These are phyloP conservation scores for Lolium multiflorum DNA, from an alignment of 176 grass and related monocot genomes.

Conservation along the genomic window DNA sequence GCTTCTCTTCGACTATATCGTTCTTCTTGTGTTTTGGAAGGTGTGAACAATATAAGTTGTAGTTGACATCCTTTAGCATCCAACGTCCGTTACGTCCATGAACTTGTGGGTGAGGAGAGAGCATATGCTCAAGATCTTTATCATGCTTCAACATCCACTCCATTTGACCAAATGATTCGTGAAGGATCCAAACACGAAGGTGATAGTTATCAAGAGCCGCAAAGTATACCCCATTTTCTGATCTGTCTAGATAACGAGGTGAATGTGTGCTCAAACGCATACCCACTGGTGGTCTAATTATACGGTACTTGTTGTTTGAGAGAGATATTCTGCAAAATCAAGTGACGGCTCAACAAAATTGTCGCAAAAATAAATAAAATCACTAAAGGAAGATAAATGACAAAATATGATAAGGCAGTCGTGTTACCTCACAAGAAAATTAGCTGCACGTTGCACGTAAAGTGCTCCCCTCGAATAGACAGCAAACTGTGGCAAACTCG, in stretches of 20 bases:
- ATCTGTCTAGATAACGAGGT: not conserved
- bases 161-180: too few species aligned
- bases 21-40: not conserved
- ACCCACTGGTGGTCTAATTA: not conserved
- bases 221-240: not conserved
- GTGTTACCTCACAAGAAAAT: not conserved
- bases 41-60: not conserved
- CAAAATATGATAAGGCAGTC: not conserved
- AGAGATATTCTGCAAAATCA: not conserved
- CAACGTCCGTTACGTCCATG: not conserved
- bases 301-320: not conserved
- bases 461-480: not conserved
- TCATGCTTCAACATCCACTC: not conserved
- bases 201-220: too few species aligned
- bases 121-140: not conserved
- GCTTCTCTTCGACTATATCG: not conserved
- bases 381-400: too few species aligned
- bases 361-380: too few species aligned
- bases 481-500: not conserved
- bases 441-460: not conserved
- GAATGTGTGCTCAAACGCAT: not conserved
- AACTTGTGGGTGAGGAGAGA: not conserved
- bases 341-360: not conserved
- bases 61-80: constrained; percentile 9
- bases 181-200: too few species aligned